Evolutionary conservation across 2,329 filamentous ascomycete genomes (phyloP).

Genomic region (Aspergillus aculeatinus): DNA sequence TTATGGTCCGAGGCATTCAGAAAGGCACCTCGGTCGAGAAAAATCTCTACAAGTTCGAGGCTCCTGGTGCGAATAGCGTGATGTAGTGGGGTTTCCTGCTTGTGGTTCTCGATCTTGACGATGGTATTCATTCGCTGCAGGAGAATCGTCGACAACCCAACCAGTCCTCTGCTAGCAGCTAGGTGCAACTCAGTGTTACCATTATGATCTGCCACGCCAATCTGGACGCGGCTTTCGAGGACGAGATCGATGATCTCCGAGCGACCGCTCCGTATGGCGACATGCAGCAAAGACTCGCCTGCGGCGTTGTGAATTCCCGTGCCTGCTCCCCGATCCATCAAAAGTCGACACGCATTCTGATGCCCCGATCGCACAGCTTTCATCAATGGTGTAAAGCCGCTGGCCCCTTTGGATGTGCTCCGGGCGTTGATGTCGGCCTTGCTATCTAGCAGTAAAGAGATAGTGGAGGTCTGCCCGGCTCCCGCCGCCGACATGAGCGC

Average conservation of each 20-base stretch:
- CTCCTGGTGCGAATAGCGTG: background rate
- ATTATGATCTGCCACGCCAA: background rate
- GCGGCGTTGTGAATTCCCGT: too few relatives aligned
- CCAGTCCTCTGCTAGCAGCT: background rate
- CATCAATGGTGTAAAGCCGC: too few relatives aligned
- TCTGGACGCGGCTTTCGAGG: background rate
- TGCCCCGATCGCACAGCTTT: too few relatives aligned
- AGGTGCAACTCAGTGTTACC: conserved; percentile 3
- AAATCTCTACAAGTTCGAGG: background rate
- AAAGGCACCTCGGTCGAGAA: background rate
- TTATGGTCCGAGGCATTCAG: background rate
- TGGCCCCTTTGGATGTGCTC: too few relatives aligned
- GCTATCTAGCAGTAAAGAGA: background rate
- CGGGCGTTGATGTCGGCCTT: background rate
- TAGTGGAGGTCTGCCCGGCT: background rate
- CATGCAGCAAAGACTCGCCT: background rate
- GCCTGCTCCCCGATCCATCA: too few relatives aligned
- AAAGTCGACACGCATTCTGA: too few relatives aligned
- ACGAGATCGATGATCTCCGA: background rate
- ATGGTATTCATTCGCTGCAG: background rate
- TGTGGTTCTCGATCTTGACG: background rate
- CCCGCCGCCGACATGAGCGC: background rate
- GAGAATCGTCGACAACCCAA: background rate
- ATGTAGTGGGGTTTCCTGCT: background rate
- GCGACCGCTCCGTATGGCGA: background rate